Conservation (phyloP, 305 asterid species). For the Fraxinus latifolia region DNA sequence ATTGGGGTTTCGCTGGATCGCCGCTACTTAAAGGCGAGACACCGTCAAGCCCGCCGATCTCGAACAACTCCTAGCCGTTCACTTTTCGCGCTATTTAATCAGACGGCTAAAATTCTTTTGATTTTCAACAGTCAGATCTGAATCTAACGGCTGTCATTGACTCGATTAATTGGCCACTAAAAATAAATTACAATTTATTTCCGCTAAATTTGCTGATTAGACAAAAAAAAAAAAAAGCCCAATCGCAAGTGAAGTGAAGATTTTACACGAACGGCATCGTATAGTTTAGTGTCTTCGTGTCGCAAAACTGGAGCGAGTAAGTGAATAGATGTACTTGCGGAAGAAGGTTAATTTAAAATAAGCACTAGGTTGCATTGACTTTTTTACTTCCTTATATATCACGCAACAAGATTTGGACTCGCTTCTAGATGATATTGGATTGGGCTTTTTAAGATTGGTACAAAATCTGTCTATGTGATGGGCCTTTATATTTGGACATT, state of each 20-base stretch:
- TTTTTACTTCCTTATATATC: neutral
- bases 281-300: neutral
- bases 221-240: neutral
- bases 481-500: neutral
- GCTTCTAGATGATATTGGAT: neutral
- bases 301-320: neutral
- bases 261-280: neutral
- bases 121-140: neutral
- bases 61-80: conserved; percentile 29
- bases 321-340: neutral
- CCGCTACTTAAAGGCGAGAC: conserved; percentile 28
- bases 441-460: neutral
- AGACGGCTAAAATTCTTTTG: conserved; percentile 10
- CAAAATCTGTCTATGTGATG: neutral
- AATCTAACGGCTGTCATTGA: neutral
- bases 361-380: neutral
- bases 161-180: neutral
- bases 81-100: conserved; percentile 31
- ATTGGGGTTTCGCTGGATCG: conserved; percentile 26
- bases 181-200: neutral
- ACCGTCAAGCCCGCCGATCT: neutral
- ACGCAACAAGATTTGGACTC: neutral
- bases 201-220: neutral
- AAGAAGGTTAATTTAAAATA: neutral
- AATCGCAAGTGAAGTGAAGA: neutral